A percentile compares a stretch with the other conserved stretches of the same genome.
Evolutionary conservation across 192 early-diverging fungal genomes (phyloP).

Genomic region (Coemansia asiatica): DNA sequence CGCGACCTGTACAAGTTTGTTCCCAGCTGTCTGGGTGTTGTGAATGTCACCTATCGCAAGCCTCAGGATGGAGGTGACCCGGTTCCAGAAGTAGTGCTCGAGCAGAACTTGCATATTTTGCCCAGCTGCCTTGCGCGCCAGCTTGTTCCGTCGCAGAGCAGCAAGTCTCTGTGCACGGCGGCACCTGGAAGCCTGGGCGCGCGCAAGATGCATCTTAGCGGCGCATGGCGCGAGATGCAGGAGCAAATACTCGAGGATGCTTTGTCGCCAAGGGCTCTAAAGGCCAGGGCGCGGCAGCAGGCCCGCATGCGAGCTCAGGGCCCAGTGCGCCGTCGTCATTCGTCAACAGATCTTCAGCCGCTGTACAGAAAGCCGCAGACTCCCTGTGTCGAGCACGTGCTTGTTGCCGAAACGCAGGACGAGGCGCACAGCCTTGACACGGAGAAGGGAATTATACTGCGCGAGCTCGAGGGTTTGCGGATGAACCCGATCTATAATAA

Average conservation of each 20-base stretch:
- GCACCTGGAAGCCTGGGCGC: slow-evolving; percentile 53
- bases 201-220: slow-evolving; percentile 52
- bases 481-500: slow-evolving; percentile 46
- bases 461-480: slow-evolving; percentile 33
- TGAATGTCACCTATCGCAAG: slow-evolving; percentile 85
- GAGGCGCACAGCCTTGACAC: slow-evolving; percentile 48
- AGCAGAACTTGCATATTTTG: slow-evolving; percentile 89
- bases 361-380: slow-evolving; percentile 17
- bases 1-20: slow-evolving; percentile 85
- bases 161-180: slow-evolving; percentile 41
- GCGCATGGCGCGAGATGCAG: slow-evolving; percentile 73
- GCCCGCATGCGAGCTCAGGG: slow-evolving; percentile 42
- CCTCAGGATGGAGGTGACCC: slow-evolving; percentile 35
- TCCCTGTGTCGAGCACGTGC: slow-evolving; percentile 12
- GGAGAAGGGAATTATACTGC: slow-evolving; percentile 28
- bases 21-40: slow-evolving; percentile 87
- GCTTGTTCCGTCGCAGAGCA: slow-evolving; percentile 20
- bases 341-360: slow-evolving; percentile 56
- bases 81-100: slow-evolving; percentile 71
- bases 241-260: slow-evolving; percentile 90
- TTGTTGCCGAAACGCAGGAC: slow-evolving; percentile 16
- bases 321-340: slow-evolving; percentile 56
- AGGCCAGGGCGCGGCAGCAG: slow-evolving; percentile 69
- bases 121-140: slow-evolving; percentile 63
- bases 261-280: slow-evolving; percentile 80